Conservation (phyloP, 768 basidiomycete genomes). For the button mushroom (Agaricus bisporus) region DNA sequence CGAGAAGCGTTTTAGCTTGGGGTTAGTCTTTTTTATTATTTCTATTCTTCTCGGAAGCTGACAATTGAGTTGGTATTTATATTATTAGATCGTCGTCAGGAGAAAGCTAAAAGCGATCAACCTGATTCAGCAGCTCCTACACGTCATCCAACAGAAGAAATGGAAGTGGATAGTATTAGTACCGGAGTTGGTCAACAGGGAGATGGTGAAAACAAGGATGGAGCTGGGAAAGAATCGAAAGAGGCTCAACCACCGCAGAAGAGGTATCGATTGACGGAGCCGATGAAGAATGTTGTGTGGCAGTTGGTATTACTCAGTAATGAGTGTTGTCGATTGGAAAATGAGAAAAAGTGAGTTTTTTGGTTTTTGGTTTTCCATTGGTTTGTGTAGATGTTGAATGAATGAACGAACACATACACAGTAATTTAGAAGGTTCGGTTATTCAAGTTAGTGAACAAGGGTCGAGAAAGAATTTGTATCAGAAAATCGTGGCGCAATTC, state of each 20-base stretch:
- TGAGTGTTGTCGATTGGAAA: constrained; percentile 64
- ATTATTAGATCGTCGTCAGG: constrained; percentile 6
- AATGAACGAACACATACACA: constrained; percentile 12
- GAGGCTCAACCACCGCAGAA: constrained; percentile 60
- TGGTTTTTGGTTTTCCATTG: constrained; percentile 11
- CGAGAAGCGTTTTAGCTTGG: constrained; percentile 64
- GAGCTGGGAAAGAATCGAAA: constrained; percentile 26
- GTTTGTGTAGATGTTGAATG: neutral
- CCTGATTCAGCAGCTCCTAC: constrained; percentile 34
- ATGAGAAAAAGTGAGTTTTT: constrained; percentile 35
- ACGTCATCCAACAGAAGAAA: constrained; percentile 39
- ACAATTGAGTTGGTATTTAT: neutral
- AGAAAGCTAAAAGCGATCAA: neutral
- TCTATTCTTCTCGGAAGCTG: constrained; percentile 34
- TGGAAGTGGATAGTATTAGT: constrained; percentile 15
- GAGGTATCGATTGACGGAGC: constrained; percentile 74
- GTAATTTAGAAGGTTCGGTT: constrained; percentile 59
- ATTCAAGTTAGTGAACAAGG: constrained; percentile 78
- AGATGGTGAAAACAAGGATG: constrained; percentile 17
- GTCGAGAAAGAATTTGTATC: constrained; percentile 71
- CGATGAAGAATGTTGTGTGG: constrained; percentile 78
- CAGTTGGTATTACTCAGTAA: constrained; percentile 76
- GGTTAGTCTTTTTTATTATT: constrained; percentile 31
- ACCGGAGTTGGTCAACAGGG: constrained; percentile 14
- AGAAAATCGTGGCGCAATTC: constrained; percentile 80